phyloP scores from a whole-genome alignment of 2,329 filamentous ascomycete species.

The Aspergillus ochraceus region DNA sequence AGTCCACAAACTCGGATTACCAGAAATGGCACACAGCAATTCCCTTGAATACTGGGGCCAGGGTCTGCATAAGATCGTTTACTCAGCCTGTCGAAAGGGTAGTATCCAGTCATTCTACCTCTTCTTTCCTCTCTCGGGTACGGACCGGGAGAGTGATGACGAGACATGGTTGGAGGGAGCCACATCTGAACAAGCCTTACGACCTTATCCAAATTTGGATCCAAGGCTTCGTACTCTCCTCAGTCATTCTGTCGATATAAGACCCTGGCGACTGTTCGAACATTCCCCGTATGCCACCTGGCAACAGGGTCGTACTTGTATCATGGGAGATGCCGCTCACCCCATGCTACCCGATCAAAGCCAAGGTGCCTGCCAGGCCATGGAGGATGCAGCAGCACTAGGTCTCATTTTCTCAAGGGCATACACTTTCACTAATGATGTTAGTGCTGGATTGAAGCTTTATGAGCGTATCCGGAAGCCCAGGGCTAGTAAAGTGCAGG shows the following conservation, averaged over 20 bases:
- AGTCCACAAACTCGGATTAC: slow-evolving; percentile 21
- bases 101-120: slow-evolving; percentile 42
- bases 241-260: slow-evolving; percentile 26
- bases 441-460: slow-evolving; percentile 22
- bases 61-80: slow-evolving; percentile 43
- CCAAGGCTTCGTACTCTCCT: slow-evolving; percentile 22
- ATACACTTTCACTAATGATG: slow-evolving; percentile 19
- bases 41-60: slow-evolving; percentile 35
- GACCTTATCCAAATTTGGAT: slow-evolving; percentile 24
- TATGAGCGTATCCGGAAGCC: slow-evolving; percentile 32
- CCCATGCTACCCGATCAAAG: slow-evolving; percentile 36
- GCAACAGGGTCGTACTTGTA: slow-evolving; percentile 26
- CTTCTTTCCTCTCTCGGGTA: slow-evolving; percentile 30
- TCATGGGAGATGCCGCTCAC: slow-evolving; percentile 34
- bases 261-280: slow-evolving; percentile 27
- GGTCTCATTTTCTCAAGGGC: slow-evolving; percentile 36
- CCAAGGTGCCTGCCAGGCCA: slow-evolving; percentile 40
- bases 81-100: slow-evolving; percentile 39
- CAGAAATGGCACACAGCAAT: slow-evolving; percentile 36
- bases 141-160: slow-evolving; percentile 21
- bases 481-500: slow-evolving; percentile 31
- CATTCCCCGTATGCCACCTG: slow-evolving; percentile 32
- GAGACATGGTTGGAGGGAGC: slow-evolving; percentile 27
- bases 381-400: slow-evolving; percentile 43
- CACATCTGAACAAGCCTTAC: slow-evolving; percentile 22